These are phyloP conservation scores for Botrytis paeoniae DNA, from an alignment of 2,329 filamentous ascomycete species.

Conservation along the genomic window DNA sequence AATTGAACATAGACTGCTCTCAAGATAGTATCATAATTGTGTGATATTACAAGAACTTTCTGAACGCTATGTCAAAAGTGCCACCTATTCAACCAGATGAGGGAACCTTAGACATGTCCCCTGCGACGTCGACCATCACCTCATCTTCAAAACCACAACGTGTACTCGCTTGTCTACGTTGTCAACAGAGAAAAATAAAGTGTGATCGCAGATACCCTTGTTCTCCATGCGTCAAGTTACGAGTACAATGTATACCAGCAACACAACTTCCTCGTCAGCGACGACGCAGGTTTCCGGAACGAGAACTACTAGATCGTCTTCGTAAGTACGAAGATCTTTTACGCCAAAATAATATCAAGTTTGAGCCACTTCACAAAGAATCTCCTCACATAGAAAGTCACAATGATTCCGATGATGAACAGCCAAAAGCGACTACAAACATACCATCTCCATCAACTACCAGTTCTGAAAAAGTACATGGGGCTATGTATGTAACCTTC, in stretches of 20 bases:
- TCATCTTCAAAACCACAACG: slow-evolving; percentile 25
- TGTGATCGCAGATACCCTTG: slow-evolving; percentile 73
- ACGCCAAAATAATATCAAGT: slow-evolving; percentile 33
- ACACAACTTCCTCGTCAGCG: slow-evolving; percentile 60
- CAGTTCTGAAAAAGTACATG: slow-evolving; percentile 35
- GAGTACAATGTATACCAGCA: slow-evolving; percentile 59
- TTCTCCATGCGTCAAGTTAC: slow-evolving; percentile 62
- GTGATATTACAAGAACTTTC: neutral
- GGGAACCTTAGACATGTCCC: neutral
- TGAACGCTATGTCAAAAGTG: neutral
- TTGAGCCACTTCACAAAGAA: slow-evolving; percentile 32
- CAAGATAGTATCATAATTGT: neutral
- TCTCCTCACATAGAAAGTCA: slow-evolving; percentile 23
- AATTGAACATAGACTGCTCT: neutral
- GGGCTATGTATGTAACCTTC: slow-evolving; percentile 36
- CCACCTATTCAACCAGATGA: neutral
- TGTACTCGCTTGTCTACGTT: slow-evolving; percentile 60
- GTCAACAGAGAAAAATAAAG: slow-evolving; percentile 73
- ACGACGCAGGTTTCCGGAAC: slow-evolving; percentile 42
- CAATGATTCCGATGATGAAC: slow-evolving; percentile 34
- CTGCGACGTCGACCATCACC: neutral
- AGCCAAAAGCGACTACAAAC: slow-evolving; percentile 27
- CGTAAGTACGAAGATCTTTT: slow-evolving; percentile 35
- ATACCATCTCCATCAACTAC: slow-evolving; percentile 28
- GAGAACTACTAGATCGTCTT: slow-evolving; percentile 34